Base-by-base conservation (phyloP, 306 rosid genomes). In the Glycine tomentella region DNA sequence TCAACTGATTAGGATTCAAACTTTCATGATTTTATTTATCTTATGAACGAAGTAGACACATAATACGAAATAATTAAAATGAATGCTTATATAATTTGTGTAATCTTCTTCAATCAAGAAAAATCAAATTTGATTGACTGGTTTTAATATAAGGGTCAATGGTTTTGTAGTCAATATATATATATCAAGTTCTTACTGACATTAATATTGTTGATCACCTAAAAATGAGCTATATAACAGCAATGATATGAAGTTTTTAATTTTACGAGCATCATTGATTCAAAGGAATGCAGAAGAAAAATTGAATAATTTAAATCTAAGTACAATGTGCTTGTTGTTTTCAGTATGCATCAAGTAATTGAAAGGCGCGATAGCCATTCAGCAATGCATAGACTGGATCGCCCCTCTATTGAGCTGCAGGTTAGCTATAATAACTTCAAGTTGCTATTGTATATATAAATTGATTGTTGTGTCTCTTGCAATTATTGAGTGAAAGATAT, bases 311-410 rank as follows among this genome's bases (percentile, higher is more conserved):
- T 7, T 51, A 3, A 25, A 67, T 57, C 61, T 81, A 1, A 13
- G 3, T 55, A n/a, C 4, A 68, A 33, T 42, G 42, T 61, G 49
- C 64, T 46, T 68, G 63, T 55, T 65, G 15, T 70, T 66, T 73
- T 71, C 71, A 85, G 88, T 59, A 78, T 85, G 56, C 56, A 72
- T 34, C 81, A 85, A 63, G 69, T 73, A 25, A 72, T 85, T 77
- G 85, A 77, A 72, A 85, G 78, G 78, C 83, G 53, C 8, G 42
- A 40, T 85, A 69, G 59, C 8, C 72, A 74, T 73, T 77, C 88
- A 50, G 63, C 48, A 63, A 16, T n/a, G 48, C 66, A 59, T 9
- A 77, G 55, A 73, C 7, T 36, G 25, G 74, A 58, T 31, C 52
- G 25, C 8, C 55, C 82, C 74, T 55, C 82, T 64, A 65, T 4